Evolutionary conservation across 805 yeast species (phyloP), one percentile per base, ranked within the genome.

Genomic region (Yarrowia osloensis): DNA sequence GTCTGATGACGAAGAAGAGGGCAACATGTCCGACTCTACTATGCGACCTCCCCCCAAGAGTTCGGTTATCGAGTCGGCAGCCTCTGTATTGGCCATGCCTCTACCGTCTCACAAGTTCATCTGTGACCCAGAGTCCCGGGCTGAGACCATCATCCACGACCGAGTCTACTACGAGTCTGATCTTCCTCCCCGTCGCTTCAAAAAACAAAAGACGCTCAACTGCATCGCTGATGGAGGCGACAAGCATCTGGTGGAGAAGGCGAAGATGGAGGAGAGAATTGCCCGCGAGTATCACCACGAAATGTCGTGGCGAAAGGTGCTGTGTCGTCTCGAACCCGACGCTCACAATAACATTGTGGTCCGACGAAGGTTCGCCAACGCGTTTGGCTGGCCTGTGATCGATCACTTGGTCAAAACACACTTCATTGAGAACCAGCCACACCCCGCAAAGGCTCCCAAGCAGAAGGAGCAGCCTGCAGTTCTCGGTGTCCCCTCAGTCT

Each of bases 321-420:
- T 95, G 29, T 97, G 93, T 0, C 86, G 86, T 49, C 78, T 95
- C 70, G 84, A 86, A 70, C 97, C 98, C 0, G 99, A 94, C 76
- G 97, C 99, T 0, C 99, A 94, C 74, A 94, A 94, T 73, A 94
- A 92, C 73, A 92, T 95, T 31, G 82, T 91, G 29, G 98, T 94
- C 1, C 81, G 99, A 70, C 82, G 99, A 71, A 79, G 90, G 69
- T 95, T 90, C 80, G 88, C 96, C 6, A 94, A 94, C 77, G 95
- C 97, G 0, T 93, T 88, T 77, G 99, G 99, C 1, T 91, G 97
- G 95, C 91, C 90, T 0, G 97, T 91, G 0, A 81, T 94, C n/a
- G 88, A 88, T 50, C 97, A 94, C 76, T 73, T 93, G 70, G 90
- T 89, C 0, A 80, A 84, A 17, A 83, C 85, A 66, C 93, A 89